A percentile compares a stretch with the other conserved stretches of the same genome.
Evolutionary conservation across 441 rosid species (phyloP).

Genomic region (Erodium trifolium): DNA sequence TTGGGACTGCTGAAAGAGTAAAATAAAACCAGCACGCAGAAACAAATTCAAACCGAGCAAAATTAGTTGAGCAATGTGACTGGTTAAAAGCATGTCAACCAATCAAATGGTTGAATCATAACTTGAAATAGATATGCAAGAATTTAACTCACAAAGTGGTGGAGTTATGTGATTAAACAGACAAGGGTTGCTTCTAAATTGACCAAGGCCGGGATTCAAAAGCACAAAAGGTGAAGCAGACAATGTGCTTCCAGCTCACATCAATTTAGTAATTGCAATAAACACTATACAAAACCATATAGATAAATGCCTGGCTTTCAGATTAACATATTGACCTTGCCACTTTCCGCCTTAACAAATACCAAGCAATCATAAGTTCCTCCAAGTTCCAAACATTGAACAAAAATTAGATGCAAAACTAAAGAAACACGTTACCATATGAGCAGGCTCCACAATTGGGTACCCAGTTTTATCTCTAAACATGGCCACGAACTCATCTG

Average conservation of each 20-base stretch:
- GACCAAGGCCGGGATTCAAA: neutral
- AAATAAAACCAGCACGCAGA: neutral
- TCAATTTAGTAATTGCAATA: neutral
- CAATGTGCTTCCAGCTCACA: neutral
- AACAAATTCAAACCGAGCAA: neutral
- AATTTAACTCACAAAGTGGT: too few species aligned
- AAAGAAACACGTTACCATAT: constrained; percentile 48
- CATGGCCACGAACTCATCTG: constrained; percentile 86
- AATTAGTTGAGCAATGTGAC: neutral
- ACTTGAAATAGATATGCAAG: too few species aligned
- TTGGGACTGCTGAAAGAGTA: neutral
- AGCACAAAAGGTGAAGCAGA: neutral
- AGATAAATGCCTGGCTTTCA: neutral
- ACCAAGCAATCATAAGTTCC: neutral
- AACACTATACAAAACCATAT: neutral
- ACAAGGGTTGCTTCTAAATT: neutral
- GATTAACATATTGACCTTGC: too few species aligned
- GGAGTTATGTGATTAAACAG: neutral
- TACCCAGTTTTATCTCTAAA: constrained; percentile 64
- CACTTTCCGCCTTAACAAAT: neutral
- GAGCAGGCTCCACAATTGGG: constrained; percentile 85
- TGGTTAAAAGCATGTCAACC: neutral
- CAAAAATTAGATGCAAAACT: neutral
- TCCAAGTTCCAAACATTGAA: neutral
- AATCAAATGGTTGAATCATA: neutral